These are phyloP conservation scores for Colletotrichum sp. DNA, from an alignment of 2,329 filamentous ascomycete genomes.

Conservation along the genomic window DNA sequence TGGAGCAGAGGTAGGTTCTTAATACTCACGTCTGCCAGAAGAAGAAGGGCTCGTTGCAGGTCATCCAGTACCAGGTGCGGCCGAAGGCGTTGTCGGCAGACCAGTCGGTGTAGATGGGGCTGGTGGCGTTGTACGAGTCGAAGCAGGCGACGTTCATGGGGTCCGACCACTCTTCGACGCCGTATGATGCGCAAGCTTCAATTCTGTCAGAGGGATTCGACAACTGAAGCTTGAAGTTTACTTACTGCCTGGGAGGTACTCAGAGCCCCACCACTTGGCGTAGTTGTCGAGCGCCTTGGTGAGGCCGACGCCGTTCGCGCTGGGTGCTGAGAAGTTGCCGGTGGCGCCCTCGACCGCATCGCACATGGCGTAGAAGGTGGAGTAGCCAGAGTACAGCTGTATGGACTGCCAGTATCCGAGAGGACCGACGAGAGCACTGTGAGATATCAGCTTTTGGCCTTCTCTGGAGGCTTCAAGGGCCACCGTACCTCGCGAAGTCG, in stretches of 20 bases:
- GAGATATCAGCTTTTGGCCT: not conserved
- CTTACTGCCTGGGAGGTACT: conserved; percentile 53
- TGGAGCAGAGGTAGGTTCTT: no score
- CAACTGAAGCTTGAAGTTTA: not conserved
- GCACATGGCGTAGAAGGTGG: conserved; percentile 40
- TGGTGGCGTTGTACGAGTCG: conserved; percentile 56
- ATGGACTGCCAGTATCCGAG: conserved; percentile 40
- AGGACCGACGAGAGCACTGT: conserved; percentile 27
- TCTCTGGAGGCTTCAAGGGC: not conserved
- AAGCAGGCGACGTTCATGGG: conserved; percentile 52
- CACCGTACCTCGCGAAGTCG: conserved; percentile 48
- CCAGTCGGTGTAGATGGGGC: conserved; percentile 54
- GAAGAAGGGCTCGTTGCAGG: conserved; percentile 62
- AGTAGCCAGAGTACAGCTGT: conserved; percentile 37
- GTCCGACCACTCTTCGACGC: conserved; percentile 49
- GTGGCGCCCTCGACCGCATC: conserved; percentile 30
- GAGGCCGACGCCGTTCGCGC: conserved; percentile 53
- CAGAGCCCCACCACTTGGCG: conserved; percentile 55
- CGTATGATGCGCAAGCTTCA: conserved; percentile 49
- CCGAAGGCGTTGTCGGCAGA: conserved; percentile 49
- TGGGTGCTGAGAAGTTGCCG: conserved; percentile 30
- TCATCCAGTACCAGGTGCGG: conserved; percentile 65
- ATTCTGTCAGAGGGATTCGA: not conserved
- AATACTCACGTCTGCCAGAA: conserved; percentile 53
- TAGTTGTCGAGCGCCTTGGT: conserved; percentile 59